A percentile compares a stretch with the other conserved stretches of the same genome.
Conservation (phyloP, 1,284 basidiomycete genomes). For the Filobasidium uniguttulatum region DNA sequence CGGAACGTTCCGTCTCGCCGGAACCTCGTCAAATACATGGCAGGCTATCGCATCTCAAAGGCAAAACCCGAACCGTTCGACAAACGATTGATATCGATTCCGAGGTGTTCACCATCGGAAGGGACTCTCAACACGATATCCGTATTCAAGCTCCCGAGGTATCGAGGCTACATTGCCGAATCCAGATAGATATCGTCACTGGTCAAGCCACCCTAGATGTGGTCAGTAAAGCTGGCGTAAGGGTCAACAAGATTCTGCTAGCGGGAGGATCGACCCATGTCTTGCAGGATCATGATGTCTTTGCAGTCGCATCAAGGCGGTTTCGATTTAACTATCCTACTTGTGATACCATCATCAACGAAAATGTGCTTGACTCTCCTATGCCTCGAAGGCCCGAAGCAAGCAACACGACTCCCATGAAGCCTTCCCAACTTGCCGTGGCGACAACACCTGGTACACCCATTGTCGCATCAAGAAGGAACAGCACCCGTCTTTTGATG, state of each 20-base stretch:
- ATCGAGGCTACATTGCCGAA: constrained; percentile 31
- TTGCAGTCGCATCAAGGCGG: constrained; percentile 29
- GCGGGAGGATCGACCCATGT: constrained; percentile 18
- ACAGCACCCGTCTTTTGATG: no score
- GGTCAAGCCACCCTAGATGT: constrained; percentile 25
- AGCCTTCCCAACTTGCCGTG: no score
- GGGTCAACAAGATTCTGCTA: constrained; percentile 14
- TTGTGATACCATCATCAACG: not conserved
- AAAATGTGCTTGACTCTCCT: not conserved
- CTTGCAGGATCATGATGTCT: constrained; percentile 25
- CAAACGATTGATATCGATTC: constrained; percentile 25
- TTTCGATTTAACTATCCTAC: constrained; percentile 34
- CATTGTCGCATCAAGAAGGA: no score
- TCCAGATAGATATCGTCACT: constrained; percentile 27
- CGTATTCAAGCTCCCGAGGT: constrained; percentile 33
- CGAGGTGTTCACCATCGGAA: constrained; percentile 26
- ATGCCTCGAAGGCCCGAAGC: not conserved
- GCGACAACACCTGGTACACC: no score
- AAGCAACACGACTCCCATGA: no score
- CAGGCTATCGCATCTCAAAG: constrained; percentile 21
- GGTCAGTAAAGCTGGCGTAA: constrained; percentile 24
- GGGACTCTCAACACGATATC: constrained; percentile 31
- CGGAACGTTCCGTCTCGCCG: constrained; percentile 4
- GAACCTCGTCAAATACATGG: constrained; percentile 17
- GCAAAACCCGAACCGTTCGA: constrained; percentile 21